Evolutionary conservation across 768 basidiomycete genomes (phyloP).

Genomic region (Lentinus brumalis): DNA sequence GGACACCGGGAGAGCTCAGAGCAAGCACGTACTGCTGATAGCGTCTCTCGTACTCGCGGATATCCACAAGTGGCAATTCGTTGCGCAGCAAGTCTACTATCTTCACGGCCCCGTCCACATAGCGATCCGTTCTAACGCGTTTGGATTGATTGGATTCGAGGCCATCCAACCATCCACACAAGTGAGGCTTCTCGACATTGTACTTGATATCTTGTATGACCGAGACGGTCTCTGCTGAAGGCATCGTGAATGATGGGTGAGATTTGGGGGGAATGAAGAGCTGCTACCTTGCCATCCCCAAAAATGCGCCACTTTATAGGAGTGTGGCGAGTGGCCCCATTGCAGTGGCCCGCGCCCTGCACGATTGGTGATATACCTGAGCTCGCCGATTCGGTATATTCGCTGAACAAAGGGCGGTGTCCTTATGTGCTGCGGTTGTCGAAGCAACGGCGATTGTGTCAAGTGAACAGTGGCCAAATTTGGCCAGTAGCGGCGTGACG

Average conservation of each 20-base stretch:
- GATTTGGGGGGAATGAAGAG: too few species aligned
- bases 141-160: neutral
- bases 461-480: neutral
- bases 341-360: neutral
- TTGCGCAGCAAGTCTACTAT: conserved; percentile 7
- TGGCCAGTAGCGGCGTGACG: neutral
- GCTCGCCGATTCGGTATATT: neutral
- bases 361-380: neutral
- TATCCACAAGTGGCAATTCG: neutral
- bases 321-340: too few species aligned
- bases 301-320: too few species aligned
- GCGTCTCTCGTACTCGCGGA: neutral
- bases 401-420: neutral
- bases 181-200: conserved; percentile 7
- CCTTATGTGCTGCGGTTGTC: conserved; percentile 7
- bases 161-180: neutral
- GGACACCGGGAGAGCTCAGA: neutral
- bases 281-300: too few species aligned
- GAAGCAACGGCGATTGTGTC: conserved; percentile 1
- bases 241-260: neutral
- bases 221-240: neutral
- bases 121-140: neutral
- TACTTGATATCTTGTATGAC: conserved; percentile 16
- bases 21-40: conserved; percentile 2
- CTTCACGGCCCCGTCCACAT: conserved; percentile 9